These are phyloP conservation scores for Cordyceps javanica DNA, from an alignment of 2,329 filamentous ascomycete genomes.

Conservation along the genomic window DNA sequence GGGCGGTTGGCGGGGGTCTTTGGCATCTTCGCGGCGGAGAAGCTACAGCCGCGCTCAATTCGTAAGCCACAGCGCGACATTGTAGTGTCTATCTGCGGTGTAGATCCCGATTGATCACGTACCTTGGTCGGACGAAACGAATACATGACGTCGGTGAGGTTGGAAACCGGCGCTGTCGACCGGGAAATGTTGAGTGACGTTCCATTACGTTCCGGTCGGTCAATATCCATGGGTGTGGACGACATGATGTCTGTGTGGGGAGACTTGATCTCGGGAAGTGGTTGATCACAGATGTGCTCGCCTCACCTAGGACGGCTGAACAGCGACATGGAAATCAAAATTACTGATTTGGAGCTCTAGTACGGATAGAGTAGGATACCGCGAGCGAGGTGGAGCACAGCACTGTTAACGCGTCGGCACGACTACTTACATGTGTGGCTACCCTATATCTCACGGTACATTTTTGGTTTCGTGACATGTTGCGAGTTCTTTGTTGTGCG, in stretches of 20 bases:
- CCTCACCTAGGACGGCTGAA: background rate
- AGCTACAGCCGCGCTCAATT: constrained; percentile 29
- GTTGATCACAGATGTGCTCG: background rate
- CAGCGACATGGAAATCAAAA: background rate
- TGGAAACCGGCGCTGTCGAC: constrained; percentile 47
- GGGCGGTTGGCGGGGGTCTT: constrained; percentile 47
- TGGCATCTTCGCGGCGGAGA: constrained; percentile 52
- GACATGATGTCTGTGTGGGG: constrained; percentile 33
- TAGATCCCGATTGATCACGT: constrained; percentile 17
- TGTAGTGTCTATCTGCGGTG: background rate
- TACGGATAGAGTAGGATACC: no score
- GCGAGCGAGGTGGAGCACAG: no score
- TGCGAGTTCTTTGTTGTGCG: no score
- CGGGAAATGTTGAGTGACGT: constrained; percentile 45
- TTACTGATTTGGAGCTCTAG: no score
- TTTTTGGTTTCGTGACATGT: no score
- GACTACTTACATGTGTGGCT: no score
- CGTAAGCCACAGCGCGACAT: background rate
- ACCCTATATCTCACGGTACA: no score
- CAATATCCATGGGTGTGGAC: constrained; percentile 53
- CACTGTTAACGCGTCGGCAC: no score
- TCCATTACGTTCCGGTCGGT: constrained; percentile 37
- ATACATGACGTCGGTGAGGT: constrained; percentile 70
- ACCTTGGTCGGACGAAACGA: constrained; percentile 78
- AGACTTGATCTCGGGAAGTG: background rate